A percentile compares a stretch with the other conserved stretches of the same genome.
Conservation (phyloP, 2,329 filamentous ascomycete species). For the Arachnomyces sp. region DNA sequence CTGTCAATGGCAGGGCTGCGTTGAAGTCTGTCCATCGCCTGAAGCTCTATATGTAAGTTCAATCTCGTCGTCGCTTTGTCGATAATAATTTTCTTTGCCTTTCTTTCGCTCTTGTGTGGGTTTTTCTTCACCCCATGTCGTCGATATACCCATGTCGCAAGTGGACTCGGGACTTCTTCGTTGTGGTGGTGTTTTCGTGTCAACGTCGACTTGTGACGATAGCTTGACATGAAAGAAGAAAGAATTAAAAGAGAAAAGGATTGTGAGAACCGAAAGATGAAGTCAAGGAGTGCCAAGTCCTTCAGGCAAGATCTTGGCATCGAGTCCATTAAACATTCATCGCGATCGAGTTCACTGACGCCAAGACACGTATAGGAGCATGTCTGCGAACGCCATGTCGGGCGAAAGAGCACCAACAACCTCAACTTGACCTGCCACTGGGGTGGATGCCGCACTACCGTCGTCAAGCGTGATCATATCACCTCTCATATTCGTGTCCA, state of each 20-base stretch:
- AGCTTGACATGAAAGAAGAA: too few relatives aligned
- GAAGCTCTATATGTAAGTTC: constrained; percentile 54
- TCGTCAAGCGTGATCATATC: constrained; percentile 97
- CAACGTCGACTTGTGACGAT: too few relatives aligned
- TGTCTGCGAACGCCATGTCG: constrained; percentile 96
- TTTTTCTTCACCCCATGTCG: constrained; percentile 2
- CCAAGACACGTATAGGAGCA: constrained; percentile 59
- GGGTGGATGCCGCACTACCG: constrained; percentile 92
- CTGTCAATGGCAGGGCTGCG: constrained; percentile 57
- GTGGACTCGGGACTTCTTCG: constrained; percentile 2
- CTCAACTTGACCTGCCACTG: constrained; percentile 94
- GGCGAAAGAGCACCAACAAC: constrained; percentile 98
- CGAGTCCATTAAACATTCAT: background rate
- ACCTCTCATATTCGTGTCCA: constrained; percentile 98
- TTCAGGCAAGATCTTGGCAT: background rate
- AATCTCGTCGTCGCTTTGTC: background rate
- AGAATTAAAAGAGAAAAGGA: too few relatives aligned
- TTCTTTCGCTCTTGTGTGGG: constrained; percentile 4
- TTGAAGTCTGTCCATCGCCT: constrained; percentile 50
- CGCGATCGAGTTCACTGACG: background rate
- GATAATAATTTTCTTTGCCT: constrained; percentile 5
- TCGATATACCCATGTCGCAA: constrained; percentile 8
- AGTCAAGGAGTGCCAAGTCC: too few relatives aligned
- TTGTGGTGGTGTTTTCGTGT: constrained; percentile 9
- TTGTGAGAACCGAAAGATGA: too few relatives aligned